Evolutionary conservation across 2,329 filamentous ascomycete genomes (phyloP).

Genomic region (Mollisia scopiformis): DNA sequence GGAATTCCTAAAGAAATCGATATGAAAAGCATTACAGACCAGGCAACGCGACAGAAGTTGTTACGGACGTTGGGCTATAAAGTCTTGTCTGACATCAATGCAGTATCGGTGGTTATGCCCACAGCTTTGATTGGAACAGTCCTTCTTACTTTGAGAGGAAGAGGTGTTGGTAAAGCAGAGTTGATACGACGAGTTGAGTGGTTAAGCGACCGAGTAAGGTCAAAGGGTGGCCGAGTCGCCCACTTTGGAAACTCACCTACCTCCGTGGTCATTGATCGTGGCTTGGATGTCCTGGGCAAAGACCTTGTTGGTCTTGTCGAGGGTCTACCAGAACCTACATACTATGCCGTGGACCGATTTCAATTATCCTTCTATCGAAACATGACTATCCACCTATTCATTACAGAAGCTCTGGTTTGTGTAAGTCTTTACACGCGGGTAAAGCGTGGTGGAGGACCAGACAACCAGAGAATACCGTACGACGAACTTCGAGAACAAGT

Average conservation of each 20-base stretch:
- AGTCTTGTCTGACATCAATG: slow-evolving; percentile 92
- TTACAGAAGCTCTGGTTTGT: slow-evolving; percentile 88
- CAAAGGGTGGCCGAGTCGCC: slow-evolving; percentile 88
- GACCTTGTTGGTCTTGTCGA: slow-evolving; percentile 82
- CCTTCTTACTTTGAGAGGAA: slow-evolving; percentile 84
- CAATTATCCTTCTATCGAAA: slow-evolving; percentile 98
- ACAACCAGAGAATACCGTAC: slow-evolving; percentile 79
- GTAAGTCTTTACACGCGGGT: slow-evolving; percentile 88
- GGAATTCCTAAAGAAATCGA: slow-evolving; percentile 51
- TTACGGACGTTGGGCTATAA: slow-evolving; percentile 88
- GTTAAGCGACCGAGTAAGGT: slow-evolving; percentile 79
- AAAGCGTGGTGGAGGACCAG: slow-evolving; percentile 85
- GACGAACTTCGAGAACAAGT: slow-evolving; percentile 77
- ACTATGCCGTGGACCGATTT: slow-evolving; percentile 93
- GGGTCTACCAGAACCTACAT: slow-evolving; percentile 86
- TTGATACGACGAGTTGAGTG: slow-evolving; percentile 86
- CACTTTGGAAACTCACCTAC: slow-evolving; percentile 86
- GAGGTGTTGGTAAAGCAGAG: slow-evolving; percentile 87
- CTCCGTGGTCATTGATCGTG: slow-evolving; percentile 82
- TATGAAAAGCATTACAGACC: slow-evolving; percentile 46
- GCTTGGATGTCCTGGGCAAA: slow-evolving; percentile 87
- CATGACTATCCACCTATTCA: slow-evolving; percentile 99
- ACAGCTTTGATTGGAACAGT: slow-evolving; percentile 95
- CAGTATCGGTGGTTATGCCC: slow-evolving; percentile 96
- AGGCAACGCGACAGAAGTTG: slow-evolving; percentile 58